Percentiles rank a stretch among this genome's conserved stretches.
phyloP scores from a whole-genome alignment of 345 rosid genomes.

The Firmiana major region DNA sequence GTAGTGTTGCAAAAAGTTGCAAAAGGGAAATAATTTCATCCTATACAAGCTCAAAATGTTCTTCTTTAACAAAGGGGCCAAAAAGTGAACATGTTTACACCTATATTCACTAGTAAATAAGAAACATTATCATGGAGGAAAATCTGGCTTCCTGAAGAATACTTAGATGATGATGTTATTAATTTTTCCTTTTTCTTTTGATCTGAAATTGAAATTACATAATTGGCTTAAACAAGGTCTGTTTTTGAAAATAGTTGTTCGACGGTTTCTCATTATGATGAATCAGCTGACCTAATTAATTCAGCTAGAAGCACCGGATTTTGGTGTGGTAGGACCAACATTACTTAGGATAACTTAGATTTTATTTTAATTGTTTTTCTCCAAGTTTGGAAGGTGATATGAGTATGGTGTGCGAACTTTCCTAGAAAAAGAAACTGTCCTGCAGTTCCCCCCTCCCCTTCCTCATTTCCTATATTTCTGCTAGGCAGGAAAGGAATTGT shows the following conservation, averaged over 20 bases:
- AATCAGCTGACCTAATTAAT: not conserved
- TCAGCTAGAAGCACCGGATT: not conserved
- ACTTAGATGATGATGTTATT: not conserved
- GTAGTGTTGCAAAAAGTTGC: not conserved
- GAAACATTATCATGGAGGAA: not conserved
- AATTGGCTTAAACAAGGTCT: not conserved
- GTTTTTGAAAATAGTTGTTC: not conserved
- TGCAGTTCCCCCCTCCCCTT: not conserved
- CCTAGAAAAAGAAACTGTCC: not conserved
- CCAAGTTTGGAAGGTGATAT: not conserved
- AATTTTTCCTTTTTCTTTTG: not conserved
- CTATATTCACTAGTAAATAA: not conserved
- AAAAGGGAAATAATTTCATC: not conserved
- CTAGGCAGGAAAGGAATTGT: not conserved
- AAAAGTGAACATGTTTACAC: not conserved
- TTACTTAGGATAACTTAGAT: not conserved
- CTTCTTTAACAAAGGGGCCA: not conserved
- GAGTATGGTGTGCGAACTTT: not conserved
- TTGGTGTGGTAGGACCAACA: not conserved
- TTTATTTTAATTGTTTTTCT: not conserved
- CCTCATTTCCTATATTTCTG: not conserved
- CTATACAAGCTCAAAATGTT: not conserved
- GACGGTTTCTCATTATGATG: not conserved
- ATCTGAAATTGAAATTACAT: not conserved
- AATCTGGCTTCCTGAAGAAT: not conserved